Percentiles rank a stretch among this genome's conserved stretches.
Conservation (phyloP, 2,329 filamentous ascomycete species). For the Claviceps sp. region DNA sequence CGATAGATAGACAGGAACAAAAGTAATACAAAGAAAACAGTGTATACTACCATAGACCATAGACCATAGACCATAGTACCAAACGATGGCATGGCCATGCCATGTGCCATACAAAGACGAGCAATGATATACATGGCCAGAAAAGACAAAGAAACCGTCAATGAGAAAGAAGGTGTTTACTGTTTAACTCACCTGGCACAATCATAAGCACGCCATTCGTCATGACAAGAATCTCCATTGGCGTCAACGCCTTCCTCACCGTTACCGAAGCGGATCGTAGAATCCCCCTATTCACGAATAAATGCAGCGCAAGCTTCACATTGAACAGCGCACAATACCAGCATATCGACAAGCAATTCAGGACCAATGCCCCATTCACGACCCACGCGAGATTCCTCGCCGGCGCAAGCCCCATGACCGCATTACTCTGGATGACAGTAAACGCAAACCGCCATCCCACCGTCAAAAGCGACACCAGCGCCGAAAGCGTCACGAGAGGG, state of each 20-base stretch:
- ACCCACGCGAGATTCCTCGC: constrained; percentile 22
- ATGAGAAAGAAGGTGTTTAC: neutral
- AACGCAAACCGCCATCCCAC: constrained; percentile 20
- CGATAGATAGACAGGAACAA: too few species aligned
- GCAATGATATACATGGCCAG: too few species aligned
- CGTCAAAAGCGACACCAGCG: constrained; percentile 19
- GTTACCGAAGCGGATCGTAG: constrained; percentile 18
- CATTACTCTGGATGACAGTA: constrained; percentile 23
- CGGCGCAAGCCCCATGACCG: constrained; percentile 14
- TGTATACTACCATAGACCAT: too few species aligned
- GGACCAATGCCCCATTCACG: constrained; percentile 23
- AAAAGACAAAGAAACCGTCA: too few species aligned
- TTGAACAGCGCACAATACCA: constrained; percentile 46
- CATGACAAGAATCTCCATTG: constrained; percentile 42
- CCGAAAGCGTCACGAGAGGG: constrained; percentile 18
- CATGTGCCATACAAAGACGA: too few species aligned
- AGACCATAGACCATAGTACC: too few species aligned
- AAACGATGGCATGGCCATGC: too few species aligned
- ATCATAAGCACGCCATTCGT: constrained; percentile 44
- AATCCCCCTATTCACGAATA: constrained; percentile 32
- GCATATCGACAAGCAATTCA: constrained; percentile 28
- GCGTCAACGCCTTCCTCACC: constrained; percentile 22
- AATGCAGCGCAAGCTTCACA: constrained; percentile 33
- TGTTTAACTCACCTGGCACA: constrained; percentile 31
- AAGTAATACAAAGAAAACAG: too few species aligned